Base-by-base conservation (phyloP, 148 eudicot species). In the Rhododendron kiyosumense region DNA sequence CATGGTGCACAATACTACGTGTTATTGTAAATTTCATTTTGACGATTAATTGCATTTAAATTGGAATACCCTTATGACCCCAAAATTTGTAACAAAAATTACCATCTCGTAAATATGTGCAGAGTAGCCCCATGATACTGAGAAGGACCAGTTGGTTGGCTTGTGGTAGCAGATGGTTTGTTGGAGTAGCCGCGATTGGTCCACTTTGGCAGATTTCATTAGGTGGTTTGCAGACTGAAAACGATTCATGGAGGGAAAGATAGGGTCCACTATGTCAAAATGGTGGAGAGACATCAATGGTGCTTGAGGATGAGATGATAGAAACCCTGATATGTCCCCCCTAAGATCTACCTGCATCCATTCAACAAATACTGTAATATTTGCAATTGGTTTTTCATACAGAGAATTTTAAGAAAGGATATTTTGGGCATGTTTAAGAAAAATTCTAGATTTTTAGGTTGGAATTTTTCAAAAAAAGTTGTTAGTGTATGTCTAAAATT, bases 221-320 rank as follows among this genome's bases (percentile, higher is more conserved):
- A 94, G 92, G 86, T 89, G 94, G 32, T 48, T 79, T 6, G 89
- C 41, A 17, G 93, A 88, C 34, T 88, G 83, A 24, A 85, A 26
- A 46, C 74, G 90, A 61, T 89, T 76, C 93, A 88, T 92, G 41
- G 83, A 54, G 76, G 96, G 94, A 51, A 94, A 94, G 41, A 94
- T 84, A 20, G 94, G 96, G 0, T 86, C 86, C 28, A 90, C 88
- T 41, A 32, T 32, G 71, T 90, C 94, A 32, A 90, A 67, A 48
- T 92, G 96, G 86, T 92, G 94, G 79, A 94, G 94, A 22, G 96
- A 92, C 49, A 91, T 3, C 48, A 94, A 84, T n/a, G 93, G 96
- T 54, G 92, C 69, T 73, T 89, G 82, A 0, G 90, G 90, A 43
- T 88, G 90, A 2, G 86, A 69, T 36, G 88, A 86, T 28, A 88